Percentiles rank a stretch among this genome's conserved stretches.
These are phyloP conservation scores for Panus rudis DNA, from an alignment of 768 basidiomycete genomes.

Conservation along the genomic window DNA sequence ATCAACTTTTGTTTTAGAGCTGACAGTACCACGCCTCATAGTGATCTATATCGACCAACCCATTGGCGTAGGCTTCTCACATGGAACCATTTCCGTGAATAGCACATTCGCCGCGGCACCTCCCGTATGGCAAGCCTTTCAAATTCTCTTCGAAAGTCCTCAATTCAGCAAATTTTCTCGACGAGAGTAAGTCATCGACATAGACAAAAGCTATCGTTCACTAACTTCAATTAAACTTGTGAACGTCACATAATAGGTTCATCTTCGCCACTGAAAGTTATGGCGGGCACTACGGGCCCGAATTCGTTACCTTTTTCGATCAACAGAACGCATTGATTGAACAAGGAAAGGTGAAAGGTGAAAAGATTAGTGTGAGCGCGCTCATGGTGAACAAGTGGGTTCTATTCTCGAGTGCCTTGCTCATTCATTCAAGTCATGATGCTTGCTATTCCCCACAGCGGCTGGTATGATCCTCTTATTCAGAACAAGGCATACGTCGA, in stretches of 20 bases:
- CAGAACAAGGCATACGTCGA: conserved; percentile 55
- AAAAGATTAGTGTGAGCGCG: conserved; percentile 46
- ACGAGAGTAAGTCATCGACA: conserved; percentile 38
- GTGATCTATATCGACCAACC: conserved; percentile 71
- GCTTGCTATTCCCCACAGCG: too few species aligned
- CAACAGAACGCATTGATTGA: conserved; percentile 51
- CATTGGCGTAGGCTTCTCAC: conserved; percentile 59
- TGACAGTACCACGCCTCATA: too few species aligned
- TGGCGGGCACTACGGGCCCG: conserved; percentile 62
- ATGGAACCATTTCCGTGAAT: conserved; percentile 50
- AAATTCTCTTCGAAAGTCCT: conserved; percentile 51
- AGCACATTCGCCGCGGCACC: conserved; percentile 50
- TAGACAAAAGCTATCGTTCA: too few species aligned
- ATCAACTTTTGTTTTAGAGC: too few species aligned
- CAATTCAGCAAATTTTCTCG: conserved; percentile 44
- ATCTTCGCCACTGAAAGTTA: conserved; percentile 62
- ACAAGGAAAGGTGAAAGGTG: conserved; percentile 37
- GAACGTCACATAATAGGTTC: conserved; percentile 45
- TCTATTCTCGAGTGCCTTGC: background rate
- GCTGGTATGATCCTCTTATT: conserved; percentile 60
- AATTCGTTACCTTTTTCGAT: conserved; percentile 58
- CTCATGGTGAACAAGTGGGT: conserved; percentile 43
- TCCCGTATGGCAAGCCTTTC: conserved; percentile 56
- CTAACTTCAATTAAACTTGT: too few species aligned
- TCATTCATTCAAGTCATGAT: too few species aligned